Percentiles rank a stretch among this genome's conserved stretches.
These are phyloP conservation scores for Stachybotrys chartarum DNA, from an alignment of 2,329 filamentous ascomycete species.

Conservation along the genomic window DNA sequence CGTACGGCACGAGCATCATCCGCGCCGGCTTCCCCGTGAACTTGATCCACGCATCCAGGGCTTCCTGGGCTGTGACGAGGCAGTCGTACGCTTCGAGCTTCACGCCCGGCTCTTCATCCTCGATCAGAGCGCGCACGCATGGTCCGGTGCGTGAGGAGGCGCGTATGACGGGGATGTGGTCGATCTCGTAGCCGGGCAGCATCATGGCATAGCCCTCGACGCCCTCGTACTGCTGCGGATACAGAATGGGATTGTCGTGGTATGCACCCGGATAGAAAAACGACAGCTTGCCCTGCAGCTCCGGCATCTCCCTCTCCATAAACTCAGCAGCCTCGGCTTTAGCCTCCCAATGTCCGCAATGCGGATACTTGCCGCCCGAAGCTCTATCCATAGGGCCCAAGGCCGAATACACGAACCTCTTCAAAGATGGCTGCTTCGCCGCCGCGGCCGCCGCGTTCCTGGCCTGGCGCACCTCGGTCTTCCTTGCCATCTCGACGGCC, in stretches of 20 bases:
- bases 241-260: slow-evolving; percentile 12
- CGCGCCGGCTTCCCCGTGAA: slow-evolving; percentile 27
- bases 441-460: slow-evolving; percentile 47
- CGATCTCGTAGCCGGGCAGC: slow-evolving; percentile 15
- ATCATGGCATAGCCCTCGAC: slow-evolving; percentile 23
- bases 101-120: slow-evolving; percentile 27
- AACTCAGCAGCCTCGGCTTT: slow-evolving; percentile 42
- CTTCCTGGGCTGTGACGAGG: slow-evolving; percentile 23
- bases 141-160: slow-evolving; percentile 28
- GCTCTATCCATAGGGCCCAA: slow-evolving; percentile 36
- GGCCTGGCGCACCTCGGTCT: slow-evolving; percentile 40
- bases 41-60: slow-evolving; percentile 24
- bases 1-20: slow-evolving; percentile 17
- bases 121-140: slow-evolving; percentile 35
- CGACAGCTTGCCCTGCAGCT: slow-evolving; percentile 31
- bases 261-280: slow-evolving; percentile 16
- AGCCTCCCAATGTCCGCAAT: slow-evolving; percentile 41
- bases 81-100: slow-evolving; percentile 38
- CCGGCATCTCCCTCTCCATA: slow-evolving; percentile 30
- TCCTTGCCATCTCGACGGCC: slow-evolving; percentile 30
- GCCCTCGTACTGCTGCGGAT: slow-evolving; percentile 13
- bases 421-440: slow-evolving; percentile 27
- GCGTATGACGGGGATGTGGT: slow-evolving; percentile 31
- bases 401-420: slow-evolving; percentile 41
- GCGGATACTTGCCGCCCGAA: slow-evolving; percentile 32